phyloP scores from a whole-genome alignment of 1,284 basidiomycete genomes.

The Lentinus polychrous region DNA sequence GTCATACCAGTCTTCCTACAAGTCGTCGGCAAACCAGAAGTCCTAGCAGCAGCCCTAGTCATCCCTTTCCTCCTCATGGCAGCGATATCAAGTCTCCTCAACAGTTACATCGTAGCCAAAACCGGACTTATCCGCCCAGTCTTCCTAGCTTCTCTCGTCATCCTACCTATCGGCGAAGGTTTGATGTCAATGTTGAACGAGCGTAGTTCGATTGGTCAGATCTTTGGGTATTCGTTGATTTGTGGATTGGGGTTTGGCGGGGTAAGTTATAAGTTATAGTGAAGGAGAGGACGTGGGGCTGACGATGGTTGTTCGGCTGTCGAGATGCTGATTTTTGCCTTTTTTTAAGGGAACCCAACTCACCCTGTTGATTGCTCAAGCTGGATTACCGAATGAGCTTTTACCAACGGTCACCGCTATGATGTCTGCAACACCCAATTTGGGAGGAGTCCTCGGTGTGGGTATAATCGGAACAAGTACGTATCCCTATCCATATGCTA shows the following conservation, averaged over 20 bases:
- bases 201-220: slow-evolving; percentile 20
- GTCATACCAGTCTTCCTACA: slow-evolving; percentile 24
- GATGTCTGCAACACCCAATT: slow-evolving; percentile 22
- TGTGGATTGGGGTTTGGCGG: slow-evolving; percentile 25
- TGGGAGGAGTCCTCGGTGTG: slow-evolving; percentile 28
- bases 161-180: slow-evolving; percentile 21
- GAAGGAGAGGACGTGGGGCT: no score
- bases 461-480: slow-evolving; percentile 26
- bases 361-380: slow-evolving; percentile 25
- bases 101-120: slow-evolving; percentile 17
- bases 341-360: slow-evolving; percentile 21
- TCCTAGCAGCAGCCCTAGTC: slow-evolving; percentile 25
- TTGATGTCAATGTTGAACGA: slow-evolving; percentile 25
- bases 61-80: slow-evolving; percentile 26
- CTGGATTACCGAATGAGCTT: slow-evolving; percentile 22
- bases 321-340: background rate
- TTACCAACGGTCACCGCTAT: slow-evolving; percentile 28
- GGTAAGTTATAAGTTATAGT: slow-evolving; percentile 14
- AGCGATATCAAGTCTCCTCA: slow-evolving; percentile 20
- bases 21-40: slow-evolving; percentile 23
- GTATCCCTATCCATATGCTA: slow-evolving; percentile 4
- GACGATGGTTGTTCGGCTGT: no score
- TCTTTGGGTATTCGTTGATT: slow-evolving; percentile 26
- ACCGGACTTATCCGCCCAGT: slow-evolving; percentile 17
- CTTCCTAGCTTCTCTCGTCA: slow-evolving; percentile 16